Evolutionary conservation across 805 yeast species (phyloP).

Genomic region (Kregervanrija delftensis): DNA sequence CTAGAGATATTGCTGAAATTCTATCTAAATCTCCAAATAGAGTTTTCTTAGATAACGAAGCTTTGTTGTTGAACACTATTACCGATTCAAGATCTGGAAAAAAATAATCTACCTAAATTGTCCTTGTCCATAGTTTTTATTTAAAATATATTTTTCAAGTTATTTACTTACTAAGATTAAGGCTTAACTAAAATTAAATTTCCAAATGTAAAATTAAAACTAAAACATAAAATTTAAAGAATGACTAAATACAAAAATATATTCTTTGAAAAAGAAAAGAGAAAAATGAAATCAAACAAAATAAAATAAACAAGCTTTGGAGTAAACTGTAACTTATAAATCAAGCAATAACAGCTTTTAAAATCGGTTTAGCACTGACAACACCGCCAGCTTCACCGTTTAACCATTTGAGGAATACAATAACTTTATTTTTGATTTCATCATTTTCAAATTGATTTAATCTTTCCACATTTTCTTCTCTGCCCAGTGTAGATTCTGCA

Average conservation of each 20-base stretch:
- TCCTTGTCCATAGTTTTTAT: not conserved
- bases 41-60: constrained; percentile 85
- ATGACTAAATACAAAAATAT: not conserved
- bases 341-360: constrained; percentile 36
- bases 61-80: constrained; percentile 83
- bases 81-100: constrained; percentile 59
- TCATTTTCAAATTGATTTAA: constrained; percentile 71
- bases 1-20: constrained; percentile 87
- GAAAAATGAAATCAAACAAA: not conserved
- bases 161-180: too few relatives aligned
- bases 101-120: constrained; percentile 5
- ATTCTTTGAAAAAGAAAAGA: not conserved
- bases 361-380: constrained; percentile 45
- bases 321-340: not conserved
- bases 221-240: not conserved
- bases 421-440: constrained; percentile 56
- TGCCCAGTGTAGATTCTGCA: constrained; percentile 72
- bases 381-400: constrained; percentile 59
- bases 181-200: too few relatives aligned
- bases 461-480: constrained; percentile 75
- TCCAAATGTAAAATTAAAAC: too few relatives aligned
- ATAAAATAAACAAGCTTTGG: not conserved
- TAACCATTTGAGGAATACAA: constrained; percentile 66
- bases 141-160: not conserved
- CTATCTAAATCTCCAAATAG: constrained; percentile 85